phyloP scores from a whole-genome alignment of 2,329 filamentous ascomycete species.

The Colletotrichum australisinense region DNA sequence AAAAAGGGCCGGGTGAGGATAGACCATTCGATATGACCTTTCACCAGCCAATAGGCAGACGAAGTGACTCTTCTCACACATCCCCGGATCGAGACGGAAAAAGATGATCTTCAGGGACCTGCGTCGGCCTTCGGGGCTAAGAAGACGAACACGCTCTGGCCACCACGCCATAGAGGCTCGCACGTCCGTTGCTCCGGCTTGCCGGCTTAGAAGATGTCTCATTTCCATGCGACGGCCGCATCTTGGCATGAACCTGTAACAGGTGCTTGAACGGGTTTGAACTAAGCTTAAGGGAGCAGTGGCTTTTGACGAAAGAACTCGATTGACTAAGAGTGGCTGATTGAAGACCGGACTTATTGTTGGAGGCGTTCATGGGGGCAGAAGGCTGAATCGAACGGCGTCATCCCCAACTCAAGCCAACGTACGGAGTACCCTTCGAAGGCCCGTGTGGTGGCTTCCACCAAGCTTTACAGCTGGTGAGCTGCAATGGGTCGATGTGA shows the following conservation, averaged over 20 bases:
- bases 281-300: background rate
- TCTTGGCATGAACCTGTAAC: conserved; percentile 2
- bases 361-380: conserved; percentile 13
- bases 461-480: background rate
- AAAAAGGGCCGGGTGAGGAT: background rate
- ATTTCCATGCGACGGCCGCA: conserved; percentile 27
- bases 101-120: conserved; percentile 11
- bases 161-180: background rate
- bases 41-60: background rate
- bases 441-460: background rate
- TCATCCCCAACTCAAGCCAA: conserved; percentile 3
- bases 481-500: background rate
- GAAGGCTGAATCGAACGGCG: conserved; percentile 1
- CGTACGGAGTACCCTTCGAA: background rate
- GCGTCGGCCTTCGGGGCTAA: background rate
- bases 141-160: conserved; percentile 18
- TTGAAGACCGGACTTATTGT: background rate
- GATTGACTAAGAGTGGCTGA: background rate
- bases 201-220: conserved; percentile 3
- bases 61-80: background rate
- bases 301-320: background rate
- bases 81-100: background rate
- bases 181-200: conserved; percentile 4
- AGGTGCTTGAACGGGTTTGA: background rate
- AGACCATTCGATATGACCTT: background rate